These are phyloP conservation scores for Trichoderma aggressivum DNA, from an alignment of 2,329 filamentous ascomycete species.

Conservation along the genomic window DNA sequence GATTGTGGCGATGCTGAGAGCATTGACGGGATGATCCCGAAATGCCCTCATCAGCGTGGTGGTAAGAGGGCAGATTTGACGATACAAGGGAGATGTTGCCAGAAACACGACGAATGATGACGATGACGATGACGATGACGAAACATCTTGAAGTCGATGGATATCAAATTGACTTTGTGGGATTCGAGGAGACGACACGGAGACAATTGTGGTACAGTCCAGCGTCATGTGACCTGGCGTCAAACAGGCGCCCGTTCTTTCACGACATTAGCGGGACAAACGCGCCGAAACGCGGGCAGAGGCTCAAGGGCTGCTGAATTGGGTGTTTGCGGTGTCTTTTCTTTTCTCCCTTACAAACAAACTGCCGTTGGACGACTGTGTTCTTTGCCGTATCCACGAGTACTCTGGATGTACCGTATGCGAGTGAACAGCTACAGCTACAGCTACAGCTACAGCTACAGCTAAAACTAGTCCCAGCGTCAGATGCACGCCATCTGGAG, in stretches of 20 bases:
- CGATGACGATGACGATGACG: no score
- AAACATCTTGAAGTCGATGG: no score
- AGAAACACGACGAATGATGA: neutral
- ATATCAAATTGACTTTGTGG: neutral
- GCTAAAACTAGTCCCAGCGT: neutral
- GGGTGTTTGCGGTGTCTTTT: neutral
- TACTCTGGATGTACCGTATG: neutral
- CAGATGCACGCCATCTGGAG: neutral
- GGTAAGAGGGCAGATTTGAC: neutral
- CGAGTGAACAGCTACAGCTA: neutral
- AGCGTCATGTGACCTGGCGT: conserved; percentile 30
- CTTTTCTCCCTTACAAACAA: neutral
- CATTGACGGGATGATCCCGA: neutral
- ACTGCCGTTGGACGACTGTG: no score
- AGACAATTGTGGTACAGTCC: neutral
- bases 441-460: neutral
- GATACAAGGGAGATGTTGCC: neutral
- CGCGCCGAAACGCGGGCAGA: conserved; percentile 9
- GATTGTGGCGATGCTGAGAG: neutral
- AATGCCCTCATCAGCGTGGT: neutral
- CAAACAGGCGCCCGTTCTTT: conserved; percentile 19
- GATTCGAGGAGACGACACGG: neutral
- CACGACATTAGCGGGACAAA: conserved; percentile 23
- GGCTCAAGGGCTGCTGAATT: neutral
- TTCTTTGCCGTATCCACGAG: neutral